Conservation (phyloP, 805 yeast species). For the Candida qinlingensis region DNA sequence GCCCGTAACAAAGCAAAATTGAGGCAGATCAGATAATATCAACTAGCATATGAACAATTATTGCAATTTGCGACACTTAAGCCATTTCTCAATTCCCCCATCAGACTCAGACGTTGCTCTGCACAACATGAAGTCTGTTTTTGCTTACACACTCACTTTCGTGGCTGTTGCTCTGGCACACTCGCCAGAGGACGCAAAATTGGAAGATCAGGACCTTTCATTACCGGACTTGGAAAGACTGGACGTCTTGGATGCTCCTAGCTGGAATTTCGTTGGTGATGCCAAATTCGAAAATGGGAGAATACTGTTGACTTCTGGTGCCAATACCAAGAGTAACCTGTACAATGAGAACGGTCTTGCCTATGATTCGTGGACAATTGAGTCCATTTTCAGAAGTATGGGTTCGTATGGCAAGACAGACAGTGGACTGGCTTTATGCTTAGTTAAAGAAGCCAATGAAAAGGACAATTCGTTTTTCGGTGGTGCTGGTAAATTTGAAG, state of each 20-base stretch:
- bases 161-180: constrained; percentile 11
- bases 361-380: constrained; percentile 47
- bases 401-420: constrained; percentile 44
- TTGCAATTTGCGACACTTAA: background rate
- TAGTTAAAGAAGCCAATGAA: constrained; percentile 31
- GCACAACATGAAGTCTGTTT: background rate
- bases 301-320: constrained; percentile 42
- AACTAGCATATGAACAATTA: background rate
- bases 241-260: constrained; percentile 20
- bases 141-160: background rate
- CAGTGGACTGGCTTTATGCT: constrained; percentile 58
- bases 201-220: constrained; percentile 28
- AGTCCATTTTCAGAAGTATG: constrained; percentile 56
- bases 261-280: constrained; percentile 37
- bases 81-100: too few species aligned
- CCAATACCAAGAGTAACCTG: constrained; percentile 36
- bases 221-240: constrained; percentile 34
- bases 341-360: constrained; percentile 34
- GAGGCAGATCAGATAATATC: background rate
- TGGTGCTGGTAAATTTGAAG: constrained; percentile 57
- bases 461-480: constrained; percentile 36
- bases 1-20: background rate
- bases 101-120: too few species aligned
- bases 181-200: constrained; percentile 18
- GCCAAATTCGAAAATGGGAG: constrained; percentile 47